These are phyloP conservation scores for Physcomitrium patens DNA, from an alignment of 225 moss, liverwort and hornwort species.

Conservation along the genomic window DNA sequence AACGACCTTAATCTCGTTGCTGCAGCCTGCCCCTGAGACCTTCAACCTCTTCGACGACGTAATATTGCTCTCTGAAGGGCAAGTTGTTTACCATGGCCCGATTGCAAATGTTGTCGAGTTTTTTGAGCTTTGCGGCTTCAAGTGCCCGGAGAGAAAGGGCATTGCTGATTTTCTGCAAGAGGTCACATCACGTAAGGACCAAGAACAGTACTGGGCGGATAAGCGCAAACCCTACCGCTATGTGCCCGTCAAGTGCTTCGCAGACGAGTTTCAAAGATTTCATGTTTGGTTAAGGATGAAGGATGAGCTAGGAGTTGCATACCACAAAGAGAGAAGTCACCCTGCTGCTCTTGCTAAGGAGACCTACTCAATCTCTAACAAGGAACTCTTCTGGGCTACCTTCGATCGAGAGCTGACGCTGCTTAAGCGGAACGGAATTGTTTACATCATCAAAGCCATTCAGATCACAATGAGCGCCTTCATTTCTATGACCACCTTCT, in stretches of 20 bases:
- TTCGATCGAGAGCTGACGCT: slow-evolving; percentile 64
- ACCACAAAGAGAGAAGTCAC: slow-evolving; percentile 57
- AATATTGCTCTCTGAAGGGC: slow-evolving; percentile 70
- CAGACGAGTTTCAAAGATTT: slow-evolving; percentile 56
- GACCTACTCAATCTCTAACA: slow-evolving; percentile 48
- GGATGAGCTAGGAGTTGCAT: slow-evolving; percentile 53
- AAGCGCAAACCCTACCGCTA: slow-evolving; percentile 63
- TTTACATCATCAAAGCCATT: slow-evolving; percentile 60
- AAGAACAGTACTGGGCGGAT: slow-evolving; percentile 85
- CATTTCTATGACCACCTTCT: slow-evolving; percentile 62
- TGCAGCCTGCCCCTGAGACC: slow-evolving; percentile 77
- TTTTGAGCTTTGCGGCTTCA: slow-evolving; percentile 70
- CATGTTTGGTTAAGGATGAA: slow-evolving; percentile 38
- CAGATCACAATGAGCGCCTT: slow-evolving; percentile 60
- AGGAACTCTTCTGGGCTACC: slow-evolving; percentile 57
- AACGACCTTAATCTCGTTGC: slow-evolving; percentile 60
- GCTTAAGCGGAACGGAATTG: slow-evolving; percentile 54
- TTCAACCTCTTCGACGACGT: slow-evolving; percentile 76
- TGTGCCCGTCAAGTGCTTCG: slow-evolving; percentile 64
- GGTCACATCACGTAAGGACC: slow-evolving; percentile 86
- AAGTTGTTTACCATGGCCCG: slow-evolving; percentile 72
- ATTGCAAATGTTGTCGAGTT: slow-evolving; percentile 53
- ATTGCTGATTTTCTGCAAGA: slow-evolving; percentile 77
- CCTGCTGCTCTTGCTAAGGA: slow-evolving; percentile 63
- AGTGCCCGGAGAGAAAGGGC: slow-evolving; percentile 69